phyloP scores from a whole-genome alignment of 805 yeast genomes.

The Lipomyces spencermartinsiae region DNA sequence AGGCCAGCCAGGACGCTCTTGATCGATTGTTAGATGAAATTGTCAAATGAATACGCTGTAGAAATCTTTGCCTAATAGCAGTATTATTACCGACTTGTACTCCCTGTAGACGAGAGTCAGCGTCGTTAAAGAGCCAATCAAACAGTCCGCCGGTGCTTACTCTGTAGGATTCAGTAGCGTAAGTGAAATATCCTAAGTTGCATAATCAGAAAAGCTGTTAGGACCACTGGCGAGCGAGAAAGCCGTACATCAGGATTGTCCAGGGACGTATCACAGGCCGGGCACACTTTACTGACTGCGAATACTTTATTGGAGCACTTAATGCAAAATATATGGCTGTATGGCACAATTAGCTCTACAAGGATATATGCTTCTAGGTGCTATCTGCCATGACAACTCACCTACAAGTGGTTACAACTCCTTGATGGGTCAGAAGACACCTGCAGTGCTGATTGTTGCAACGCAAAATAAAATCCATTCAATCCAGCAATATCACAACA shows the following conservation, averaged over 20 bases:
- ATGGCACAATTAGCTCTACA: neutral
- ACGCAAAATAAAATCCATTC: slow-evolving; percentile 24
- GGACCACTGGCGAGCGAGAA: neutral
- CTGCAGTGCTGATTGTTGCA: slow-evolving; percentile 28
- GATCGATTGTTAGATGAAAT: neutral
- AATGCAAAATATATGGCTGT: slow-evolving; percentile 27
- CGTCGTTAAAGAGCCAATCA: neutral
- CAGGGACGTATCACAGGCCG: slow-evolving; percentile 24
- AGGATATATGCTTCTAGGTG: neutral
- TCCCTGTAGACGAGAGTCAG: slow-evolving; percentile 5
- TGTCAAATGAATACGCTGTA: neutral
- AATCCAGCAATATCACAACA: neutral
- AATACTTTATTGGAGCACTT: slow-evolving; percentile 21
- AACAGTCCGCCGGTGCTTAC: slow-evolving; percentile 3
- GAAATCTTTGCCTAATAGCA: neutral
- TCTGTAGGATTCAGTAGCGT: slow-evolving; percentile 26
- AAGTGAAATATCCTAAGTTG: slow-evolving; percentile 21
- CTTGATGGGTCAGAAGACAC: slow-evolving; percentile 18
- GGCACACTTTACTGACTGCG: slow-evolving; percentile 15
- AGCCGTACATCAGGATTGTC: slow-evolving; percentile 24
- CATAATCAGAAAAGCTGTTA: neutral
- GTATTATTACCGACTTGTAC: slow-evolving; percentile 13
- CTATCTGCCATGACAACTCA: neutral
- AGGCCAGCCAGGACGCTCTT: slow-evolving; percentile 31
- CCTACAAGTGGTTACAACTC: slow-evolving; percentile 35